Base-by-base conservation (phyloP, 371 early-diverging fungal genomes). In the Cladochytrium tenue region DNA sequence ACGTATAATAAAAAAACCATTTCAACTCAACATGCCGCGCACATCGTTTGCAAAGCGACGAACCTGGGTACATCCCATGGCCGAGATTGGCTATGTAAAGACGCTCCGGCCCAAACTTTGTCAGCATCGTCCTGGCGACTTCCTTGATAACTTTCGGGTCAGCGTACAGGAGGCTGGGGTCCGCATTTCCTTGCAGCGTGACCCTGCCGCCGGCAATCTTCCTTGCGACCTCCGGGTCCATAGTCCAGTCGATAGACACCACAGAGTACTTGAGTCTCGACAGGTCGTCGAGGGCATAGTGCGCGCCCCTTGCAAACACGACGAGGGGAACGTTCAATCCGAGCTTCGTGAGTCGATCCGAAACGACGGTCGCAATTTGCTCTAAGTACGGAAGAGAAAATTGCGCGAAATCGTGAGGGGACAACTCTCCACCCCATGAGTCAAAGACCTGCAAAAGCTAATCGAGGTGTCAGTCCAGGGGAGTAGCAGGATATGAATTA, bases 381-480 rank as follows among this genome's bases (percentile, higher is more conserved):
- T 75, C 65, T 51, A 95, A 69, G 75, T 95, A 97, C 23, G 98
- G 97, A 32, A 95, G 82, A 13, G 93, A 90, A 73, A 92, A 97
- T 35, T 75, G 78, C 30, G 83, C 79, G 76, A 94, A 98, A 66
- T 92, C 91, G 20, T 77, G 66, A 2, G 93, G 94, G 26, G 90
- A 81, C 32, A 98, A 84, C 72, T 96, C 97, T 34, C 96, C 96
- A 32, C 90, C 97, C 92, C 94, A 93, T 28, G 95, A 94, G 62
- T 98, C 98, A 80, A 98, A 98, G 56, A 98, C 90, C 88, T 98
- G 98, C 30, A 96, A 73, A 72, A 95, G 83, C 91, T 92, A 73
- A 15, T 60, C 15, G n/a, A 52, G 28, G 0, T 43, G 32, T 53
- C n/a, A n/a, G n/a, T n/a, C n/a, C n/a, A n/a, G n/a, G n/a, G n/a